Conservation (phyloP, 805 yeast genomes). For the Sungouiozyma intestinalis region DNA sequence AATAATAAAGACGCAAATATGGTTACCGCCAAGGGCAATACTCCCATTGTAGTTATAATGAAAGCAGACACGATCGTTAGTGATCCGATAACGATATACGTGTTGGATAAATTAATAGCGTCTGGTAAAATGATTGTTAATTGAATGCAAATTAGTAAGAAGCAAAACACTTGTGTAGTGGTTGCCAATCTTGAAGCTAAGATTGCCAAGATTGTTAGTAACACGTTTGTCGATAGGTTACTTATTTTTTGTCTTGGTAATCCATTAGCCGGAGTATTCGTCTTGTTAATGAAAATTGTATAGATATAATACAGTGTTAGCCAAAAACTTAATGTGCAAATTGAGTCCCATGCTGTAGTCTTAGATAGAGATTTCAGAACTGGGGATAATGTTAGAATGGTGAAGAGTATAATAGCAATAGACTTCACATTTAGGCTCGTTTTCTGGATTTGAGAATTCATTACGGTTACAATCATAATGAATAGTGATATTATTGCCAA, state of each 20-base stretch:
- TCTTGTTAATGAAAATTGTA: slow-evolving; percentile 8
- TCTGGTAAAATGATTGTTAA: slow-evolving; percentile 25
- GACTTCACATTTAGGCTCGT: slow-evolving; percentile 39
- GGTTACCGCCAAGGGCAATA: slow-evolving; percentile 14
- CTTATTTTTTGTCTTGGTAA: slow-evolving; percentile 8
- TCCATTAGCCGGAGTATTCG: slow-evolving; percentile 2
- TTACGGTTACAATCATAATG: background rate
- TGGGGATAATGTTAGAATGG: slow-evolving; percentile 74
- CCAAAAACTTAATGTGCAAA: slow-evolving; percentile 87
- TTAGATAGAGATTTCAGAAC: slow-evolving; percentile 79
- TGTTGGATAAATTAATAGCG: slow-evolving; percentile 10
- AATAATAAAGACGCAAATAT: slow-evolving; percentile 12
- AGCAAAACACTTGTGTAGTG: slow-evolving; percentile 71
- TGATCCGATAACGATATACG: slow-evolving; percentile 10
- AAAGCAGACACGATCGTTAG: slow-evolving; percentile 19
- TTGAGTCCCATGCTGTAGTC: slow-evolving; percentile 86
- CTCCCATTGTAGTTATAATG: slow-evolving; percentile 15
- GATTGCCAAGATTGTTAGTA: slow-evolving; percentile 79
- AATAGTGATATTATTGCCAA: slow-evolving; percentile 2
- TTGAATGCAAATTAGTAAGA: slow-evolving; percentile 43
- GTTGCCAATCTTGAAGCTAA: slow-evolving; percentile 77
- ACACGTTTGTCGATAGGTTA: slow-evolving; percentile 68
- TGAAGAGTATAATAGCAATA: slow-evolving; percentile 54
- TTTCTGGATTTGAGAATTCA: background rate
- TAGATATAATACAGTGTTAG: slow-evolving; percentile 55